Conservation (phyloP, 2,329 filamentous ascomycete species). For the Arthrobotrys pseudoclavata region DNA sequence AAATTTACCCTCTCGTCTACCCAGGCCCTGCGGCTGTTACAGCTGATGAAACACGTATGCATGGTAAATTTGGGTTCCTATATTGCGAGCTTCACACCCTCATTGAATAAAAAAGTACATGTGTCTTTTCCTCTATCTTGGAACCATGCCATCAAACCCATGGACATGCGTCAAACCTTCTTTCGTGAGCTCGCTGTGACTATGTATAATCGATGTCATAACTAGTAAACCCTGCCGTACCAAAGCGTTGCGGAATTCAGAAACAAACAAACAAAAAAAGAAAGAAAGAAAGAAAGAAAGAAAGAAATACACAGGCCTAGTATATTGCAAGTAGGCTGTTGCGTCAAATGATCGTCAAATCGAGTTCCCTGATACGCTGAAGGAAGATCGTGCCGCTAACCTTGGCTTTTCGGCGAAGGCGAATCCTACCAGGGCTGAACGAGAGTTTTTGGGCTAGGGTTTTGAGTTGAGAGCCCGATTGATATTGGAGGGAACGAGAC, state of each 20-base stretch:
- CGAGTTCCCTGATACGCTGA: slow-evolving; percentile 52
- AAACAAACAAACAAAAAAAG: slow-evolving; percentile 14
- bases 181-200: slow-evolving; percentile 29
- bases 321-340: slow-evolving; percentile 31
- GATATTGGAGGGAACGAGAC: slow-evolving; percentile 42
- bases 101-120: not conserved
- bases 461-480: slow-evolving; percentile 38
- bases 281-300: slow-evolving; percentile 23
- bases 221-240: slow-evolving; percentile 21
- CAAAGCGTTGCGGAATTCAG: not conserved
- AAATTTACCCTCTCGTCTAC: slow-evolving; percentile 41
- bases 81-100: not conserved
- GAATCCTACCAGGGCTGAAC: slow-evolving; percentile 59
- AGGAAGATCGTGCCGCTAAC: slow-evolving; percentile 51
- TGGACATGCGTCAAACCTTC: slow-evolving; percentile 7
- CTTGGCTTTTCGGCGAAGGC: slow-evolving; percentile 61
- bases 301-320: not conserved
- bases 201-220: slow-evolving; percentile 21
- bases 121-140: not conserved
- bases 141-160: slow-evolving; percentile 14
- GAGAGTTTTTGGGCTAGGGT: slow-evolving; percentile 47
- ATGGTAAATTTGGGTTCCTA: slow-evolving; percentile 32
- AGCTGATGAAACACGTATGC: slow-evolving; percentile 49
- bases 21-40: slow-evolving; percentile 52
- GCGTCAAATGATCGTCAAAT: slow-evolving; percentile 59